Base-by-base conservation (phyloP, 2,329 filamentous ascomycete genomes). In the Ceratocystis papillata region DNA sequence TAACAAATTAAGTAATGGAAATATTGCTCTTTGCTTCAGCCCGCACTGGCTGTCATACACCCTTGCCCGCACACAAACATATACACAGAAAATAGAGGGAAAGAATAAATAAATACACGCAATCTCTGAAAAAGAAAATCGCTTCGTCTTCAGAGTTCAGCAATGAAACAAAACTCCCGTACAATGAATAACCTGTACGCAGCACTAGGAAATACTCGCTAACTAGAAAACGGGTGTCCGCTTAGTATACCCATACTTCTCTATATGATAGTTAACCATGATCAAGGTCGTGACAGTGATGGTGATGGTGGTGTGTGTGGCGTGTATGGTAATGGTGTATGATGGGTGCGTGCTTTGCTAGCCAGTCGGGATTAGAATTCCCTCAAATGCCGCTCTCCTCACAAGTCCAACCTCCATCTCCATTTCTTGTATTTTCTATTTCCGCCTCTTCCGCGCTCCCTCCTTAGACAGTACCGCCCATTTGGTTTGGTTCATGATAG, bases 151-250 rank as follows among this genome's bases (percentile, higher is more conserved):
- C 48, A 57, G 25, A 33, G 12, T 57, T 25, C 15, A 57, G 33
- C 53, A 57, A 57, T 57, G 53, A 57, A 57, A 57, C 28, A 57
- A 57, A 57, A 57, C 4, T 57, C 53, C 8, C 53, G 53, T 57
- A 57, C 53, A 57, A 28, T 17, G 30, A 33, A 12, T 41, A 15
- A 28, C 6, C 22, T 30, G 53, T n/a, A 57, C 53, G 53, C 28
- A 57, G 15, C 53, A 57, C 53, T 57, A 30, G 22, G 15, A 57
- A 57, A 57, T 57, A 22, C 17, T 57, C 53, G 53, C 53, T 57
- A 57, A 57, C 53, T 57, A 57, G 53, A 57, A 30, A 33, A 33
- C 8, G 28, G 53, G 53, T 30, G 28, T 15, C 53, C 53, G 22
- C 53, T 57, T 57, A 33, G 53, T 8, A 57, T 57, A 15, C 28